Conservation (phyloP, 2,329 filamentous ascomycete species). For the Cladobotryum protrusum region DNA sequence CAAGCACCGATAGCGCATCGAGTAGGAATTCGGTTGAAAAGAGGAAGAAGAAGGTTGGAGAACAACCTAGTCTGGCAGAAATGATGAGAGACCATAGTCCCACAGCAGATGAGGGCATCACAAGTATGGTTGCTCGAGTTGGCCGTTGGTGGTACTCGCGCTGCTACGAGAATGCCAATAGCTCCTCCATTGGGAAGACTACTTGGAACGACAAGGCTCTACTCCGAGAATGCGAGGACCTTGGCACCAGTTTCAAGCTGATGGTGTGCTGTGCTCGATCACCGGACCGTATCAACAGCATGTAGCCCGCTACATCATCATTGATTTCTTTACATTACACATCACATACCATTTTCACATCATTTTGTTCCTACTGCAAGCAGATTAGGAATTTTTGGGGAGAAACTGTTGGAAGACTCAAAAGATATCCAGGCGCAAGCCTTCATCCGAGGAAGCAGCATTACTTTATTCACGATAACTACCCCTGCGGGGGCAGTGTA, state of each 20-base stretch:
- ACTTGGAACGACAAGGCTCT: conserved; percentile 76
- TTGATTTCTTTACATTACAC: no score
- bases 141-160: conserved; percentile 95
- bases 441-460: neutral
- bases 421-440: no score
- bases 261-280: conserved; percentile 89
- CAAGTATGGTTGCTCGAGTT: conserved; percentile 85
- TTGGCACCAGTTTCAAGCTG: conserved; percentile 80
- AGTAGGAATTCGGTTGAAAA: conserved; percentile 16
- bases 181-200: conserved; percentile 41
- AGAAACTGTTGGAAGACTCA: no score
- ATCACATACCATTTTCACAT: no score
- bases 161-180: conserved; percentile 73
- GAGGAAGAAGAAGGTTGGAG: conserved; percentile 28
- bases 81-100: conserved; percentile 66
- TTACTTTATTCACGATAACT: neutral
- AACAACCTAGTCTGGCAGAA: conserved; percentile 57
- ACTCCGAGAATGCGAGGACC: conserved; percentile 77
- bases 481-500: no score
- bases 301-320: conserved; percentile 25
- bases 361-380: no score
- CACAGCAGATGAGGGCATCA: conserved; percentile 75
- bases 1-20: conserved; percentile 15
- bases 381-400: no score
- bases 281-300: conserved; percentile 51